These are phyloP conservation scores for Pterocarpus macrocarpus DNA, from an alignment of 306 rosid species.

Conservation along the genomic window DNA sequence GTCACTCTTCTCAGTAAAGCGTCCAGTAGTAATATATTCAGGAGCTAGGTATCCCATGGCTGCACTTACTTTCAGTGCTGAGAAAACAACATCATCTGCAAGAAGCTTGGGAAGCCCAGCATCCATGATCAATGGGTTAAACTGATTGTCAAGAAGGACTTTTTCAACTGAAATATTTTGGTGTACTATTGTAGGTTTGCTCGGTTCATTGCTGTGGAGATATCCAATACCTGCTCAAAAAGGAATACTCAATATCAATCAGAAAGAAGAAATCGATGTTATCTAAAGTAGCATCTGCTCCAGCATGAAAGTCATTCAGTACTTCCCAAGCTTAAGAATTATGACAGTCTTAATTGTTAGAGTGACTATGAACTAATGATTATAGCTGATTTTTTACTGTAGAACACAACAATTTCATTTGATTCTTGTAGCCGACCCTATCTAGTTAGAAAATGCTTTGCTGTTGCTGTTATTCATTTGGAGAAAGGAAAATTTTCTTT, in stretches of 20 bases:
- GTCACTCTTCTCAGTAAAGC: slow-evolving; percentile 86
- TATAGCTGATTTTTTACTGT: too few species aligned
- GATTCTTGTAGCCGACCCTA: too few species aligned
- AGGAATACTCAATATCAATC: slow-evolving; percentile 19
- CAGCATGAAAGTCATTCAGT: neutral
- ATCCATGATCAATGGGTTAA: slow-evolving; percentile 74
- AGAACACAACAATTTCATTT: too few species aligned
- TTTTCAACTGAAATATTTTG: slow-evolving; percentile 82
- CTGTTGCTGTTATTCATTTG: too few species aligned
- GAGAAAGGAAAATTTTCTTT: neutral
- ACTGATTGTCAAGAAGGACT: slow-evolving; percentile 69
- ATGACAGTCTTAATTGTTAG: too few species aligned
- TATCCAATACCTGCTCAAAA: slow-evolving; percentile 69
- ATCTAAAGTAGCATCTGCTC: slow-evolving; percentile 18
- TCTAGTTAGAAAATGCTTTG: neutral
- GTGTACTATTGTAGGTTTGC: slow-evolving; percentile 78
- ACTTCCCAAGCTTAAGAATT: too few species aligned
- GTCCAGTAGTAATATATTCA: slow-evolving; percentile 85
- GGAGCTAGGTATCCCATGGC: slow-evolving; percentile 98
- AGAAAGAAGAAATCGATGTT: neutral
- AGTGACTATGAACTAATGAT: too few species aligned
- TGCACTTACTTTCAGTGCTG: slow-evolving; percentile 84
- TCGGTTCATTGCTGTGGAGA: slow-evolving; percentile 66
- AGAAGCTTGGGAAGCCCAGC: slow-evolving; percentile 87
- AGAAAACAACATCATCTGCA: slow-evolving; percentile 85